Percentiles rank a stretch among this genome's conserved stretches.
These are phyloP conservation scores for Neltuma alba DNA, from an alignment of 306 rosid genomes.

Conservation along the genomic window DNA sequence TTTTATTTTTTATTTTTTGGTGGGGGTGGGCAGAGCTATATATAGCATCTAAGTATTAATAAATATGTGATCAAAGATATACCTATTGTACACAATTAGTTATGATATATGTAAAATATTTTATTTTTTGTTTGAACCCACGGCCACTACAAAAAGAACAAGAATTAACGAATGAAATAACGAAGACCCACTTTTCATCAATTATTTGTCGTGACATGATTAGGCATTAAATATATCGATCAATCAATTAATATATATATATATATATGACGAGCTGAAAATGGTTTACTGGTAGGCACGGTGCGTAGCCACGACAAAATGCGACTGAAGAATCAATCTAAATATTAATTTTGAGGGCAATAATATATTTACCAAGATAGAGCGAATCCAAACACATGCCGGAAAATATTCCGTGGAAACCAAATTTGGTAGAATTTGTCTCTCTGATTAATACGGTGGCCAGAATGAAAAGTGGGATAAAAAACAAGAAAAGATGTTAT, in stretches of 20 bases:
- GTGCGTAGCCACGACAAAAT: conserved; percentile 45
- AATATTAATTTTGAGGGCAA: conserved; percentile 44
- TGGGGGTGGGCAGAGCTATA: too few relatives aligned
- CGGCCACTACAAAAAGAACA: background rate
- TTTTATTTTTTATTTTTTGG: too few relatives aligned
- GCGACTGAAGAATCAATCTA: conserved; percentile 33
- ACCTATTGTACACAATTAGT: background rate
- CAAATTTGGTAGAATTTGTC: conserved; percentile 2
- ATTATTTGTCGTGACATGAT: conserved; percentile 9
- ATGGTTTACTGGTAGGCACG: conserved; percentile 19
- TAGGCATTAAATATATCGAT: conserved; percentile 1
- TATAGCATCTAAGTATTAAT: background rate
- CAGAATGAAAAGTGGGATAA: too few relatives aligned
- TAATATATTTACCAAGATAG: conserved; percentile 56
- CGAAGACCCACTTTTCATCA: background rate
- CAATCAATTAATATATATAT: too few relatives aligned
- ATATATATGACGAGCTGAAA: conserved; percentile 32
- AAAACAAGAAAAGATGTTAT: conserved; percentile 39
- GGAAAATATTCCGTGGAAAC: conserved; percentile 63
- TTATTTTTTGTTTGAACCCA: background rate
- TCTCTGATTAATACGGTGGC: background rate
- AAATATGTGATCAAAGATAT: background rate
- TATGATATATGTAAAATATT: background rate
- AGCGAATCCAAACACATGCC: conserved; percentile 76
- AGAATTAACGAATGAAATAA: background rate